These are phyloP conservation scores for Lentinula lateritia DNA, from an alignment of 768 basidiomycete genomes.

Conservation along the genomic window DNA sequence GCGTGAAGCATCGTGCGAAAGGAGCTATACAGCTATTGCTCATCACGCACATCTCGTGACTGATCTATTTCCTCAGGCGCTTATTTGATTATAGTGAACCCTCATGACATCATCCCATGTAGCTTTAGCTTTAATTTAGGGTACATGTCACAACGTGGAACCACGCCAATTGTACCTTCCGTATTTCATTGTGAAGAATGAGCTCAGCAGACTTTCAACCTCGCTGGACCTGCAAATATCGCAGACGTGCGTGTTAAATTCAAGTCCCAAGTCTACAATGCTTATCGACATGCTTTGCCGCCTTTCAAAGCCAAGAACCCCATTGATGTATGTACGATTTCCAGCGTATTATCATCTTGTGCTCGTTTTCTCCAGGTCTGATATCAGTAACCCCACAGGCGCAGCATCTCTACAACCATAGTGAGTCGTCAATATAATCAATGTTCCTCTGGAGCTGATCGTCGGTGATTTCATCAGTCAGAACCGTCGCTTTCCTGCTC, in stretches of 20 bases:
- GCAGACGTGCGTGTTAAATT: background rate
- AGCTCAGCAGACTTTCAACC: background rate
- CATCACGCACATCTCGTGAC: background rate
- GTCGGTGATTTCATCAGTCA: background rate
- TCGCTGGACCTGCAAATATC: constrained; percentile 6
- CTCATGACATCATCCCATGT: no score
- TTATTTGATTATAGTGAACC: no score
- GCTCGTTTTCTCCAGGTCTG: background rate
- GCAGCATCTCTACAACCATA: constrained; percentile 1
- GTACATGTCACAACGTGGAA: no score
- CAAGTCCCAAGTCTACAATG: background rate
- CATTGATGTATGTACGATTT: background rate
- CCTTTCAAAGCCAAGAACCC: constrained; percentile 1
- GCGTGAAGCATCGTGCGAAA: background rate
- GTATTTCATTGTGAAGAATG: background rate
- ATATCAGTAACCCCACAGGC: background rate
- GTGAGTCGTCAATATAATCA: background rate
- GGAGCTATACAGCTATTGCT: background rate
- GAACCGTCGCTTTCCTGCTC: constrained; percentile 8
- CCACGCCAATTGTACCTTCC: no score
- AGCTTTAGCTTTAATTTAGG: no score
- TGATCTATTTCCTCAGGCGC: no score
- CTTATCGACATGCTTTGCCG: no score
- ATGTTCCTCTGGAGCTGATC: no score
- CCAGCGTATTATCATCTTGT: background rate